A percentile compares a stretch with the other conserved stretches of the same genome.
Conservation (phyloP, 2,329 filamentous ascomycete species). For the Colletotrichum ledebouriae region DNA sequence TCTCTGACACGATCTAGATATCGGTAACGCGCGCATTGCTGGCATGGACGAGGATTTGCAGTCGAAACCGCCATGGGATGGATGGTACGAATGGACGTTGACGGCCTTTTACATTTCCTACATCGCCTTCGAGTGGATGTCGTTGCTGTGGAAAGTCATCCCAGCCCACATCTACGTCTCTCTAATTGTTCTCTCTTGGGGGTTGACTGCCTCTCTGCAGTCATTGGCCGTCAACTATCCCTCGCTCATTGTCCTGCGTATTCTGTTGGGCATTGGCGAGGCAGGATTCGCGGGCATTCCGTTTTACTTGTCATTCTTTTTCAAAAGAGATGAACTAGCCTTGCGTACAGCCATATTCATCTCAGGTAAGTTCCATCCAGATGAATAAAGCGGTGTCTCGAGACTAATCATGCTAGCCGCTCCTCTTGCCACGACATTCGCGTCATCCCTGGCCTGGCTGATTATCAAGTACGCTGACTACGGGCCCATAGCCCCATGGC, state of each 20-base stretch:
- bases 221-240: conserved; percentile 74
- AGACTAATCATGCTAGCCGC: conserved; percentile 74
- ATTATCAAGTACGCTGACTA: conserved; percentile 78
- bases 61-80: conserved; percentile 57
- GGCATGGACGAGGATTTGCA: conserved; percentile 74
- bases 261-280: conserved; percentile 72
- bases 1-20: conserved; percentile 57
- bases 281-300: conserved; percentile 75
- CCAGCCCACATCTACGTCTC: conserved; percentile 72
- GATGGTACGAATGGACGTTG: conserved; percentile 72
- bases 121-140: conserved; percentile 75
- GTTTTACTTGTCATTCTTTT: conserved; percentile 76
- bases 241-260: conserved; percentile 67
- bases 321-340: conserved; percentile 79
- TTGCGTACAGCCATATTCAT: conserved; percentile 90
- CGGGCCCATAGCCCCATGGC: conserved; percentile 83
- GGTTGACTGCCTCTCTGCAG: conserved; percentile 82
- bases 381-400: conserved; percentile 52
- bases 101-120: conserved; percentile 74
- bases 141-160: conserved; percentile 70
- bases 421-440: conserved; percentile 83
- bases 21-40: conserved; percentile 73
- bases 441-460: conserved; percentile 82
- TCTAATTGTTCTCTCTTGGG: conserved; percentile 81
- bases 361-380: conserved; percentile 67